A percentile compares a stretch with the other conserved stretches of the same genome.
These are phyloP conservation scores for Raphanus raphanistrum DNA, from an alignment of 345 rosid genomes.

Conservation along the genomic window DNA sequence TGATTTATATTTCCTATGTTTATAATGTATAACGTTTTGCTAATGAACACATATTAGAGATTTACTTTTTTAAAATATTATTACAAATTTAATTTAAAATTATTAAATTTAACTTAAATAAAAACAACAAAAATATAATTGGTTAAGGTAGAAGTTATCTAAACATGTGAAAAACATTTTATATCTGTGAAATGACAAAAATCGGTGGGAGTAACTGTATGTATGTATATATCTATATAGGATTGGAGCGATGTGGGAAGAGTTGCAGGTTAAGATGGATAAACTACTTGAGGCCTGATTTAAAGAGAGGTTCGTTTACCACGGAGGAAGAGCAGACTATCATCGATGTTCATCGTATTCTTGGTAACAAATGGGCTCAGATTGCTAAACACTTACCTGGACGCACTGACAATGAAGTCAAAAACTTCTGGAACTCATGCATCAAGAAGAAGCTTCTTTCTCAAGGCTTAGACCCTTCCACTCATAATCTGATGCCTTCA, in stretches of 20 bases:
- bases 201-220: background rate
- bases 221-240: slow-evolving; percentile 24
- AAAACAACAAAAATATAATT: background rate
- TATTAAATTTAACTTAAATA: too few relatives aligned
- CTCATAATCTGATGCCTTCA: slow-evolving; percentile 51
- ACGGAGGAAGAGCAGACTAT: slow-evolving; percentile 58
- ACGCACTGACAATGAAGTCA: slow-evolving; percentile 78
- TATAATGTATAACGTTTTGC: background rate
- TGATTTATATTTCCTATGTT: background rate
- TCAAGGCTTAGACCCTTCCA: slow-evolving; percentile 57
- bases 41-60: background rate
- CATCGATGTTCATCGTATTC: slow-evolving; percentile 59
- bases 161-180: background rate
- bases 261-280: slow-evolving; percentile 69
- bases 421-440: slow-evolving; percentile 81
- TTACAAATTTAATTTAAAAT: too few relatives aligned
- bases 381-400: slow-evolving; percentile 69
- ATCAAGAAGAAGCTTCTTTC: slow-evolving; percentile 67
- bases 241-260: slow-evolving; percentile 64
- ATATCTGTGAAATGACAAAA: background rate
- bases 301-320: slow-evolving; percentile 55
- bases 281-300: slow-evolving; percentile 58
- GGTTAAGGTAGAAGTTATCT: background rate
- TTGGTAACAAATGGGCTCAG: slow-evolving; percentile 58
- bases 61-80: too few relatives aligned